phyloP scores from a whole-genome alignment of 2,329 filamentous ascomycete genomes.

The Arachnomyces sp. region DNA sequence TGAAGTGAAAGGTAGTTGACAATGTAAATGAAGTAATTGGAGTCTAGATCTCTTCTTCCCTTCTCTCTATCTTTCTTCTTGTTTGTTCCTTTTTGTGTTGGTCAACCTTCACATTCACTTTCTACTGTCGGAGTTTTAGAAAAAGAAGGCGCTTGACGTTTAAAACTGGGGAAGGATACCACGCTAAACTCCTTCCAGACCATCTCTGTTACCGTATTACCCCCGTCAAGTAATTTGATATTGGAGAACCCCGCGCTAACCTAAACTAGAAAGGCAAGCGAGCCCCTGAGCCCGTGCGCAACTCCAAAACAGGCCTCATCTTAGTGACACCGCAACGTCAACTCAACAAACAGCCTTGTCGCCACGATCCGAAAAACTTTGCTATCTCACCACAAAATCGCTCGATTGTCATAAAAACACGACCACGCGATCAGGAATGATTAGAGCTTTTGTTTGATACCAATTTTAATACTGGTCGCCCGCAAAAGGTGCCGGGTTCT shows the following conservation, averaged over 20 bases:
- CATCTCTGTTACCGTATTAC: conserved; percentile 3
- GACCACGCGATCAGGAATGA: conserved; percentile 45
- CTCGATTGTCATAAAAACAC: conserved; percentile 50
- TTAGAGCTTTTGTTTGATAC: conserved; percentile 53
- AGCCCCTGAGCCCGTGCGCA: conserved; percentile 36
- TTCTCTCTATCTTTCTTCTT: not conserved
- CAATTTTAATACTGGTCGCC: conserved; percentile 50
- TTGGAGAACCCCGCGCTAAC: conserved; percentile 36
- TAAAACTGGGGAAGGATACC: conserved; percentile 1
- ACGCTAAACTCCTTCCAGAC: conserved; percentile 6
- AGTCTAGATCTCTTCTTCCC: too few relatives aligned
- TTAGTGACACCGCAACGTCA: conserved; percentile 37
- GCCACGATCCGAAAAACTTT: conserved; percentile 24
- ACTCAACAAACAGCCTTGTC: conserved; percentile 32
- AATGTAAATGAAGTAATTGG: too few relatives aligned
- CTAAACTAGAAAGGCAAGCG: conserved; percentile 31
- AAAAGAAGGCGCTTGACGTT: too few relatives aligned
- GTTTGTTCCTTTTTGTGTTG: too few relatives aligned
- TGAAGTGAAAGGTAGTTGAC: conserved; percentile 1
- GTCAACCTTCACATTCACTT: too few relatives aligned
- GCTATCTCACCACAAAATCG: conserved; percentile 39
- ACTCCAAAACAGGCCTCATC: conserved; percentile 33
- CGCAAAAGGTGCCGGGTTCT: conserved; percentile 30
- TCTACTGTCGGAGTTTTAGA: too few relatives aligned
- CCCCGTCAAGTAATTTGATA: conserved; percentile 27